These are phyloP conservation scores for Pseudotsuga menziesii DNA, from an alignment of 75 land plant genomes.

Conservation along the genomic window DNA sequence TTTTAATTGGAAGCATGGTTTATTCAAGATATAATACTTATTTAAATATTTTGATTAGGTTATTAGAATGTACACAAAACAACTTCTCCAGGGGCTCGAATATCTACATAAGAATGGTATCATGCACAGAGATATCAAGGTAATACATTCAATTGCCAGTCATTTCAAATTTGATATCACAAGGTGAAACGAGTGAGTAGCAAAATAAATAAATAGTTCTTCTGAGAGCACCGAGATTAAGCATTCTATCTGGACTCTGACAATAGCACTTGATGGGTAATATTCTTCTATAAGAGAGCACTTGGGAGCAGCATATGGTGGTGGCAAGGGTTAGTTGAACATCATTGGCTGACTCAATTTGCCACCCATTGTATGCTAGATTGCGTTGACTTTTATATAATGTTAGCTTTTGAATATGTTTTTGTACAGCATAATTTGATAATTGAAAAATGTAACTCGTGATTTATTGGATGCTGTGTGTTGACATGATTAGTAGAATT, in stretches of 20 bases:
- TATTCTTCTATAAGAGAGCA: background rate
- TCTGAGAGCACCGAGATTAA: too few species aligned
- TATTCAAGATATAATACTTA: background rate
- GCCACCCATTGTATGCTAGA: too few species aligned
- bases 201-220: background rate
- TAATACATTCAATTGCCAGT: conserved; percentile 9
- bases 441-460: too few species aligned
- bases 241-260: too few species aligned
- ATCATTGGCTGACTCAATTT: background rate
- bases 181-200: background rate
- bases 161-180: background rate
- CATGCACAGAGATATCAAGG: conserved; percentile 99
- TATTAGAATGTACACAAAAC: conserved; percentile 91
- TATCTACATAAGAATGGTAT: conserved; percentile 90
- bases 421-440: too few species aligned
- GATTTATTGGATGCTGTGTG: background rate
- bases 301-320: background rate
- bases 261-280: too few species aligned
- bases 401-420: too few species aligned
- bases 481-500: background rate
- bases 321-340: background rate
- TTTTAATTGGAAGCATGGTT: background rate
- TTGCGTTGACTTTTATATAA: too few species aligned
- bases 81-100: conserved; percentile 87
- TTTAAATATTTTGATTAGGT: conserved; percentile 38